Evolutionary conservation across 2,329 filamentous ascomycete species (phyloP).

Genomic region (Colletotrichum tropicale): DNA sequence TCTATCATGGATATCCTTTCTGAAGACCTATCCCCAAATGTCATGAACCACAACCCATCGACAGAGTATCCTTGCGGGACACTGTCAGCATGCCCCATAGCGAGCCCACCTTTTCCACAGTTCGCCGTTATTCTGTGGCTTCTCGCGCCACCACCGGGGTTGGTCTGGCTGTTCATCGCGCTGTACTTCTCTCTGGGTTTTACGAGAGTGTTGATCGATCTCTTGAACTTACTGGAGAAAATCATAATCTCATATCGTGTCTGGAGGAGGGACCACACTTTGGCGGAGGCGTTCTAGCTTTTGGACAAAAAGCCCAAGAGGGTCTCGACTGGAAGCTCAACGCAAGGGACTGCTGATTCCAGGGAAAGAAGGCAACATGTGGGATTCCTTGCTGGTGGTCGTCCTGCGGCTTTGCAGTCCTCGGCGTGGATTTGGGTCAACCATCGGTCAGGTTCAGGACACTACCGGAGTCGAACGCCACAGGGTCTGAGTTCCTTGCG

Average conservation of each 20-base stretch:
- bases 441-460: accelerated
- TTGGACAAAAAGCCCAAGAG: no score
- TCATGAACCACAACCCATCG: neutral
- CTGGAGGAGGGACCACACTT: neutral
- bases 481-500: accelerated
- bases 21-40: neutral
- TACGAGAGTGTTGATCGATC: neutral
- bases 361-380: neutral
- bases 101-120: neutral
- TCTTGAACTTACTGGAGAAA: neutral
- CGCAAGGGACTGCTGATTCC: neutral
- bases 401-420: neutral
- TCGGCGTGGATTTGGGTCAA: accelerated
- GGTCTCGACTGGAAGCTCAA: neutral
- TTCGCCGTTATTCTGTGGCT: neutral
- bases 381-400: neutral
- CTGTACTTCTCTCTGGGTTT: neutral
- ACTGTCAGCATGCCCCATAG: neutral
- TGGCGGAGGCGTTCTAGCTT: neutral
- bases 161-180: neutral
- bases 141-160: neutral
- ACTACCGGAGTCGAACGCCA: neutral
- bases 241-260: neutral
- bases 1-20: neutral
- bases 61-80: neutral